Percentiles rank a stretch among this genome's conserved stretches.
phyloP scores from a whole-genome alignment of 352 stramenopile species.

The Phytopythium cucurbitacearum region DNA sequence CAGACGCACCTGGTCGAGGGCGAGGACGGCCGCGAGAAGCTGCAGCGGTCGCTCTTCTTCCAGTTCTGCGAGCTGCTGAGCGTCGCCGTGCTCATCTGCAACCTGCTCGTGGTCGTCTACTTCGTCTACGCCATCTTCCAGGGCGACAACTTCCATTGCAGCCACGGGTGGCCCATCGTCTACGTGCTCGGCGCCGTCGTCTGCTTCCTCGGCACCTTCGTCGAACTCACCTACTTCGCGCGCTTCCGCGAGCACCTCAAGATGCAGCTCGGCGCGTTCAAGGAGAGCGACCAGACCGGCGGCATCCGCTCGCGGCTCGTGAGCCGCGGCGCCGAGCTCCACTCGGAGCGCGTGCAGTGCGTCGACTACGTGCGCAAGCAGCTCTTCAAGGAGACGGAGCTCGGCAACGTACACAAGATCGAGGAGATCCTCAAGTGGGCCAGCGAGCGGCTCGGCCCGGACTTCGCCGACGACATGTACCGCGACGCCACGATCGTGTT shows the following conservation, averaged over 20 bases:
- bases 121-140: conserved; percentile 58
- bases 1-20: conserved; percentile 6
- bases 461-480: conserved; percentile 69
- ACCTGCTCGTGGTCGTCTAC: conserved; percentile 56
- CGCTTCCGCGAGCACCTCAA: conserved; percentile 84
- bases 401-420: conserved; percentile 60
- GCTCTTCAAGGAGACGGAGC: conserved; percentile 63
- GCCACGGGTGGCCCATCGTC: conserved; percentile 21
- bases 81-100: conserved; percentile 45
- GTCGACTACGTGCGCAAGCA: conserved; percentile 63
- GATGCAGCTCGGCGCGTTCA: conserved; percentile 82
- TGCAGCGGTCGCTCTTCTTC: conserved; percentile 70
- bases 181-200: conserved; percentile 47
- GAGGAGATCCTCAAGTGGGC: conserved; percentile 45
- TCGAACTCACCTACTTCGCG: conserved; percentile 74
- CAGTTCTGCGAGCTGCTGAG: conserved; percentile 69
- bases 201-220: conserved; percentile 50
- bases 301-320: conserved; percentile 55
- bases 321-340: conserved; percentile 23
- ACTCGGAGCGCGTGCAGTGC: conserved; percentile 37
- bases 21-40: conserved; percentile 38
- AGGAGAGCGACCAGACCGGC: conserved; percentile 79
- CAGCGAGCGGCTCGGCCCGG: conserved; percentile 36
- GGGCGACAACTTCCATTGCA: conserved; percentile 67
- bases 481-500: conserved; percentile 39